phyloP scores from a whole-genome alignment of 768 basidiomycete genomes.

The Polyporus arcularius region DNA sequence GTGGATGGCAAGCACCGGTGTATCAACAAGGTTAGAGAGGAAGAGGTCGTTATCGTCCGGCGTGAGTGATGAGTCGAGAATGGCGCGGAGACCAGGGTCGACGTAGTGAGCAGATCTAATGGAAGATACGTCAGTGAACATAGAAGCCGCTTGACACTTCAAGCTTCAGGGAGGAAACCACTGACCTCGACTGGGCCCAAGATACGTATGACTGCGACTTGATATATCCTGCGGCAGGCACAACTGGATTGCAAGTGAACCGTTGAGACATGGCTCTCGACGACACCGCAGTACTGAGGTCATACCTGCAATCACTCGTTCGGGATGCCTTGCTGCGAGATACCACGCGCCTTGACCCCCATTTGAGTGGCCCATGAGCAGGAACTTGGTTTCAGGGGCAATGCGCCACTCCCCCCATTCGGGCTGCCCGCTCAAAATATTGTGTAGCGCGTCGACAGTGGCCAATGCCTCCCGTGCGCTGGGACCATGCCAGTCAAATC shows the following conservation, averaged over 20 bases:
- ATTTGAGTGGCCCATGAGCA: constrained; percentile 91
- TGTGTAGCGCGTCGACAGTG: constrained; percentile 55
- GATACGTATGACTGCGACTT: constrained; percentile 89
- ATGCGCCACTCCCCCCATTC: constrained; percentile 47
- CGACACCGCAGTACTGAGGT: neutral
- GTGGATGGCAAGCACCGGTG: constrained; percentile 73
- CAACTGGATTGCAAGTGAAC: constrained; percentile 39
- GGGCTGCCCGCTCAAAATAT: constrained; percentile 41
- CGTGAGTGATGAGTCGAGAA: constrained; percentile 73
- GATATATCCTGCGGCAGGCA: constrained; percentile 81
- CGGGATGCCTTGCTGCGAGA: constrained; percentile 73
- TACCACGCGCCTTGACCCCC: constrained; percentile 92
- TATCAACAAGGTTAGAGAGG: constrained; percentile 72
- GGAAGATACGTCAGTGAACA: neutral
- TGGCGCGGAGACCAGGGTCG: constrained; percentile 70
- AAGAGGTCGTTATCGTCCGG: constrained; percentile 90
- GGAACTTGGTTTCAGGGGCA: constrained; percentile 41
- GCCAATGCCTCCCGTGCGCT: constrained; percentile 72
- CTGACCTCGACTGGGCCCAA: constrained; percentile 61
- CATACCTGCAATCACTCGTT: constrained; percentile 65
- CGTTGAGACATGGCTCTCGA: too few species aligned
- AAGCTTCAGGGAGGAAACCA: neutral
- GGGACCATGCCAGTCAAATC: constrained; percentile 91
- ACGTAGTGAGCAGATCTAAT: constrained; percentile 70
- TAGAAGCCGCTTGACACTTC: neutral